Evolutionary conservation across 164 flowering plant species (phyloP), one percentile per base, ranked within the genome.

Genomic region (Berberis thunbergii): DNA sequence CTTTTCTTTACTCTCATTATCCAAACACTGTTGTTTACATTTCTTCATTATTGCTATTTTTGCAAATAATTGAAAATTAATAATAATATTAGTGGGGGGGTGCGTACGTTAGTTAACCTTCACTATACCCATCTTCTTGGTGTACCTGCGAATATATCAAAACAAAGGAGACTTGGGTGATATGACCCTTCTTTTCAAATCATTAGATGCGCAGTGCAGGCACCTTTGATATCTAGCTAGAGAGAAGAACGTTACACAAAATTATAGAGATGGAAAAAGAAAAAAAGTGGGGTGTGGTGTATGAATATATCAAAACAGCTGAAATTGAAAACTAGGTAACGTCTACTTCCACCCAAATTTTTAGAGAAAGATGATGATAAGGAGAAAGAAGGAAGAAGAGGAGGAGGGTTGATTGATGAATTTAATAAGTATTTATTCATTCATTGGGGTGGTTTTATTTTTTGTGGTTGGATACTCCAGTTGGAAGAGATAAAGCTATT

Each of bases 251-350:
- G 26, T 26, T 26, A 26, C 26, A 26, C 26, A 26, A 26, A 26
- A 26, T 26, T 26, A 26, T 26, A 56, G 55, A 74, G 43, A 13
- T 61, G 69, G 62, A 60, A 64, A 55, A 56, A 59, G 52, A 59
- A 67, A 69, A 80, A n/a, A 26, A 26, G 26, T 26, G 26, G 67
- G 67, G 26, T 26, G 26, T 26, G 26, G 26, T 26, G 26, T 26
- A 26, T 45, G 45, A 42, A 79, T 78, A 74, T 74, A 80, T 64
- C 77, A 76, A 78, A 75, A 76, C 85, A 80, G 83, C 76, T 78
- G 85, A 83, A 82, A 26, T 26, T 26, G 26, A 26, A 82, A 81
- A 84, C 88, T 86, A 87, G 97, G 94, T 80, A 87, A 84, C 83
- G 96, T 89, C 91, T 76, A 62, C 83, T 80, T 86, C 89, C 69